Conservation (phyloP, 2,329 filamentous ascomycete species). For the Diaporthe citri region DNA sequence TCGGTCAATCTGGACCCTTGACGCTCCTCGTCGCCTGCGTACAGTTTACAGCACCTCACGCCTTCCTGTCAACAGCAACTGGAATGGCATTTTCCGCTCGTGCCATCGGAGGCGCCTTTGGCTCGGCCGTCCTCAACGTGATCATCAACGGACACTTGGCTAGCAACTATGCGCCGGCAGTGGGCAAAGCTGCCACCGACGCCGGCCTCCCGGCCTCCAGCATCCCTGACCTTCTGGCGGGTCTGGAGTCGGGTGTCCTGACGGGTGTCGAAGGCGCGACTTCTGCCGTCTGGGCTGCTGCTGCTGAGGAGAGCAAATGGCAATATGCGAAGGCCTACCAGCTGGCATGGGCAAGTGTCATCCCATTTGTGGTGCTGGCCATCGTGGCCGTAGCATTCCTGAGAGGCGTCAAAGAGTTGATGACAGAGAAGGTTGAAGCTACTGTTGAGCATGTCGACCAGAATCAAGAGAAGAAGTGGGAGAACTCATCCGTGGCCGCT, state of each 20-base stretch:
- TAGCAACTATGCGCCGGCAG: slow-evolving; percentile 54
- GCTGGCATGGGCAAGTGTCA: slow-evolving; percentile 62
- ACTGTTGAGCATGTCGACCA: slow-evolving; percentile 57
- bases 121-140: slow-evolving; percentile 63
- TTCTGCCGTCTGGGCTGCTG: slow-evolving; percentile 52
- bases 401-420: slow-evolving; percentile 62
- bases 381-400: slow-evolving; percentile 57
- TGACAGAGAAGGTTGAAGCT: slow-evolving; percentile 67
- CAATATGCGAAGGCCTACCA: slow-evolving; percentile 62
- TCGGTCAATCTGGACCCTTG: slow-evolving; percentile 63
- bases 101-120: slow-evolving; percentile 66
- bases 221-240: slow-evolving; percentile 53
- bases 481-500: slow-evolving; percentile 6
- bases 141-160: slow-evolving; percentile 63
- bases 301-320: slow-evolving; percentile 55
- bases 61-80: slow-evolving; percentile 65
- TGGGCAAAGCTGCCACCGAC: slow-evolving; percentile 55
- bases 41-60: slow-evolving; percentile 66
- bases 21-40: slow-evolving; percentile 63
- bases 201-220: slow-evolving; percentile 57
- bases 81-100: slow-evolving; percentile 66
- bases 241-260: slow-evolving; percentile 51
- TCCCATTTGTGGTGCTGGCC: slow-evolving; percentile 65
- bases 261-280: slow-evolving; percentile 53
- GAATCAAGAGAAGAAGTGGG: not conserved